Conservation (phyloP, 1,284 basidiomycete genomes). For the Boletus smithii region DNA sequence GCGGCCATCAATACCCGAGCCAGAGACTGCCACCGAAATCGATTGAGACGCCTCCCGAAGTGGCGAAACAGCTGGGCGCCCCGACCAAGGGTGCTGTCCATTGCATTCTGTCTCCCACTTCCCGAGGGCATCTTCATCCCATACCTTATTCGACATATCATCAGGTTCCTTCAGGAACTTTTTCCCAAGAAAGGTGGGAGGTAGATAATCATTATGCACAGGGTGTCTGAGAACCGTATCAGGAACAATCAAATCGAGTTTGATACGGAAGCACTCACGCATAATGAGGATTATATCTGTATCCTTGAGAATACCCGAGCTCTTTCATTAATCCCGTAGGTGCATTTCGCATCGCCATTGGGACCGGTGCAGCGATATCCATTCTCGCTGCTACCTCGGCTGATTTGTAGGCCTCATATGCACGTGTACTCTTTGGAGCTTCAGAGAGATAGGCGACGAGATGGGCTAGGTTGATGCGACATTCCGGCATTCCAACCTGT, state of each 20-base stretch:
- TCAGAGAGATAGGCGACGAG: slow-evolving; percentile 81
- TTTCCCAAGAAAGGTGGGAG: slow-evolving; percentile 40
- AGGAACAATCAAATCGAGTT: slow-evolving; percentile 1
- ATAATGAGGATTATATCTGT: slow-evolving; percentile 79
- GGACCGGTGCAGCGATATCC: slow-evolving; percentile 60
- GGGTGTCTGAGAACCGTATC: slow-evolving; percentile 52
- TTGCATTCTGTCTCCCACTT: slow-evolving; percentile 74
- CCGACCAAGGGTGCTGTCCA: slow-evolving; percentile 62
- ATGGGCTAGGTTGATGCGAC: slow-evolving; percentile 76
- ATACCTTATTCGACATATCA: slow-evolving; percentile 55
- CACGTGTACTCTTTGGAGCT: slow-evolving; percentile 77
- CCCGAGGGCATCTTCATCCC: slow-evolving; percentile 70
- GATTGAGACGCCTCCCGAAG: not conserved
- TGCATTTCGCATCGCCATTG: slow-evolving; percentile 81
- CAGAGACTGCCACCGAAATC: not conserved
- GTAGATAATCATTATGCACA: slow-evolving; percentile 65
- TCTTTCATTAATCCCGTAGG: slow-evolving; percentile 82
- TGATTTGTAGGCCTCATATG: slow-evolving; percentile 74
- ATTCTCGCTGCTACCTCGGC: slow-evolving; percentile 62
- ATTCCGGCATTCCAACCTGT: slow-evolving; percentile 83
- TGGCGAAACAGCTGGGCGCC: slow-evolving; percentile 32
- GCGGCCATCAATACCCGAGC: not conserved
- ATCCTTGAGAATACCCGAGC: slow-evolving; percentile 71
- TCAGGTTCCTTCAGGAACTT: slow-evolving; percentile 54
- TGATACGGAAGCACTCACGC: slow-evolving; percentile 41